Evolutionary conservation across 192 early-diverging fungal species (phyloP).

Genomic region (Entomortierella parvispora): DNA sequence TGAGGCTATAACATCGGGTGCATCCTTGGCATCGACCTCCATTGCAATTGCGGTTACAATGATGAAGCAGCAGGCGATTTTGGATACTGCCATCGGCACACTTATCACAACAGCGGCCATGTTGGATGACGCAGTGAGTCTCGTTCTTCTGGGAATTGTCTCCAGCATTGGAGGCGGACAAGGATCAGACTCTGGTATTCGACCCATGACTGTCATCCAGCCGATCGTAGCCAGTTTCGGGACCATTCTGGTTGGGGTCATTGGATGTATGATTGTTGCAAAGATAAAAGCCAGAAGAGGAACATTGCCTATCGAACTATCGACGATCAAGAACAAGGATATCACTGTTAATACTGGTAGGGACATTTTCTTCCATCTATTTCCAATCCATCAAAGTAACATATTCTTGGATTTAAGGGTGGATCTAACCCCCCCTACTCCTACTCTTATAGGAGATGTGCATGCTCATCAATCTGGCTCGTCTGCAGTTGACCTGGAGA

Average conservation of each 20-base stretch:
- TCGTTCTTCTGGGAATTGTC: slow-evolving; percentile 39
- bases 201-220: slow-evolving; percentile 35
- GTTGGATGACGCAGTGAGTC: slow-evolving; percentile 38
- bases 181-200: not conserved
- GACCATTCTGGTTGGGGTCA: slow-evolving; percentile 19
- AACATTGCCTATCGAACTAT: not conserved
- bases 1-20: slow-evolving; percentile 31
- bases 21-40: slow-evolving; percentile 54
- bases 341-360: not conserved
- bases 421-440: too few species aligned
- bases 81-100: slow-evolving; percentile 26
- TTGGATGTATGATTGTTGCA: slow-evolving; percentile 13
- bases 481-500: not conserved
- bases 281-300: slow-evolving; percentile 2
- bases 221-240: slow-evolving; percentile 40
- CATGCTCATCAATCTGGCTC: too few species aligned
- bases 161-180: slow-evolving; percentile 13
- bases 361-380: not conserved
- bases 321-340: not conserved
- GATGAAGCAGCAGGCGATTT: slow-evolving; percentile 38
- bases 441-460: too few species aligned
- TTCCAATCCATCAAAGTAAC: not conserved
- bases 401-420: not conserved
- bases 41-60: slow-evolving; percentile 30
- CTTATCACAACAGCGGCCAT: slow-evolving; percentile 45